Evolutionary conservation across 257 asterid species (phyloP).

Genomic region (Jasminum sambac): DNA sequence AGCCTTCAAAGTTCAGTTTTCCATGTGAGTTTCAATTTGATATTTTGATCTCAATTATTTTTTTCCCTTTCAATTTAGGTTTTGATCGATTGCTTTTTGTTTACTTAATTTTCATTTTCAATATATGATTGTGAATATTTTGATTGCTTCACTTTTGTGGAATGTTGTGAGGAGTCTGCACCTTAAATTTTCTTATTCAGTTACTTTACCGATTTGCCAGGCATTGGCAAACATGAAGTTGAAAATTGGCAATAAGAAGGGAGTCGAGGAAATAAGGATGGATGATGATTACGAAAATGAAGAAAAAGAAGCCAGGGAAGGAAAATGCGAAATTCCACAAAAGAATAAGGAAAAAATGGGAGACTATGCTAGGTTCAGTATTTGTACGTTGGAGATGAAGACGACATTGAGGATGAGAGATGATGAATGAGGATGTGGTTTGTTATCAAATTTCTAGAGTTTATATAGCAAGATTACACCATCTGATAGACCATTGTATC

Average conservation of each 20-base stretch:
- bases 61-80: too few relatives aligned
- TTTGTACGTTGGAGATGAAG: constrained; percentile 73
- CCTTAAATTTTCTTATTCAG: constrained; percentile 66
- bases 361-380: constrained; percentile 75
- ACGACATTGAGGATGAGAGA: constrained; percentile 31
- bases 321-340: constrained; percentile 31
- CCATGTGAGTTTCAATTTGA: too few relatives aligned
- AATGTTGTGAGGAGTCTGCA: constrained; percentile 87
- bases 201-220: constrained; percentile 80
- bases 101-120: too few relatives aligned
- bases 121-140: too few relatives aligned
- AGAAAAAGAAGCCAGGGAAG: constrained; percentile 33
- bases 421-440: constrained; percentile 20
- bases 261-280: constrained; percentile 19
- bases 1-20: too few relatives aligned
- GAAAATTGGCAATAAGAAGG: constrained; percentile 45
- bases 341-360: constrained; percentile 61
- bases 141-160: too few relatives aligned
- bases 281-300: constrained; percentile 37
- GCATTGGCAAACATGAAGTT: constrained; percentile 75
- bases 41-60: too few relatives aligned
- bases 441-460: too few relatives aligned
- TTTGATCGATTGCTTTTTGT: too few relatives aligned
- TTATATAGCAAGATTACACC: too few relatives aligned
- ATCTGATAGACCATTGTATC: too few relatives aligned